Conservation (phyloP, 192 early-diverging fungal species). For the Backusella circina region DNA sequence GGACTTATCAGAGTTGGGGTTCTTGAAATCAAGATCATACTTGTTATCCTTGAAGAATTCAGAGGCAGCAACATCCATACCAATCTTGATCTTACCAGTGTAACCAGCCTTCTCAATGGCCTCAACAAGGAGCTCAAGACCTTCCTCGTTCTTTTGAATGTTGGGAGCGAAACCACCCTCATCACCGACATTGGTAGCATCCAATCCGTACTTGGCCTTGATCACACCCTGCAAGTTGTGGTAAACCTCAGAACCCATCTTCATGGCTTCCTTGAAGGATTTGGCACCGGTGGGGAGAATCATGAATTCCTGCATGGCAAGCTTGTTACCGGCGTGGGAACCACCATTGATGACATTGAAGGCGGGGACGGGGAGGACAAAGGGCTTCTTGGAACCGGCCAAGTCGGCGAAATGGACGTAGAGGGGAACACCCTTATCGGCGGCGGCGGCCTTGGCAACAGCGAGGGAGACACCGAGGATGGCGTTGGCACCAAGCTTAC, state of each 20-base stretch:
- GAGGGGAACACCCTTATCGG: slow-evolving; percentile 90
- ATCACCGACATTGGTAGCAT: slow-evolving; percentile 99
- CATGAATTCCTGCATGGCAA: slow-evolving; percentile 99
- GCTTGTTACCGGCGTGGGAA: slow-evolving; percentile 98
- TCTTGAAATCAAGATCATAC: slow-evolving; percentile 99
- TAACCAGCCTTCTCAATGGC: slow-evolving; percentile 95
- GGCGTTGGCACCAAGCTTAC: slow-evolving; percentile 95
- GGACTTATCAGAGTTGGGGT: slow-evolving; percentile 77
- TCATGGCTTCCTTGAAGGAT: slow-evolving; percentile 94
- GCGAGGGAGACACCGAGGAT: slow-evolving; percentile 98
- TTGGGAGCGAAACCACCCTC: slow-evolving; percentile 99
- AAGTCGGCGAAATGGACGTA: slow-evolving; percentile 94
- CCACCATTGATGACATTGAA: slow-evolving; percentile 99
- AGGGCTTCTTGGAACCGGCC: slow-evolving; percentile 75
- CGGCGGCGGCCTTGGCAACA: slow-evolving; percentile 92
- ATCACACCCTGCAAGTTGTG: slow-evolving; percentile 94
- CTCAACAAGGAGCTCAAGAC: slow-evolving; percentile 83
- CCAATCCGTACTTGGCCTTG: slow-evolving; percentile 98
- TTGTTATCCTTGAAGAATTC: slow-evolving; percentile 97
- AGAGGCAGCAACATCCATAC: slow-evolving; percentile 96
- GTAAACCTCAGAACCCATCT: slow-evolving; percentile 97
- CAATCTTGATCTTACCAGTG: slow-evolving; percentile 95
- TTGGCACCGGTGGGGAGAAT: slow-evolving; percentile 94
- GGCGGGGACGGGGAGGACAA: slow-evolving; percentile 92
- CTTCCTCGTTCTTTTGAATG: slow-evolving; percentile 96